Percentiles rank a stretch among this genome's conserved stretches.
phyloP scores from a whole-genome alignment of 2,329 filamentous ascomycete species.

The Pseudocercospora crystallina region DNA sequence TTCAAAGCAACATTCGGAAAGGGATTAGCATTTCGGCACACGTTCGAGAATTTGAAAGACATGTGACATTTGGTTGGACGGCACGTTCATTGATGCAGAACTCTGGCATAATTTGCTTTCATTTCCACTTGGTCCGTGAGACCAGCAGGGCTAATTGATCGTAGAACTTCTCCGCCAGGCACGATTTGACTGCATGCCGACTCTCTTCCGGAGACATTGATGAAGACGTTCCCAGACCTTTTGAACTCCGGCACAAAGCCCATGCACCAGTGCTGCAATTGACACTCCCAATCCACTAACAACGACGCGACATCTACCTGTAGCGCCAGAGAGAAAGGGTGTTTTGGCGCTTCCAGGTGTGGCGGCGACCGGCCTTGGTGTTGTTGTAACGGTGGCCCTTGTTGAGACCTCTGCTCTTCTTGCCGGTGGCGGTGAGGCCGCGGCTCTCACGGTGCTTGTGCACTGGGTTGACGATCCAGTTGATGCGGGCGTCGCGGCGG shows the following conservation, averaged over 20 bases:
- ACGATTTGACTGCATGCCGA: too few species aligned
- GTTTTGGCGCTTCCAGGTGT: slow-evolving; percentile 99
- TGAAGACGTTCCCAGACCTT: slow-evolving; percentile 19
- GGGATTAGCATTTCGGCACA: too few species aligned
- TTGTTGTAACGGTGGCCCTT: slow-evolving; percentile 99
- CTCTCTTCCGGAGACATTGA: background rate
- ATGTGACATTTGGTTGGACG: too few species aligned
- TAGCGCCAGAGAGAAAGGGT: slow-evolving; percentile 98
- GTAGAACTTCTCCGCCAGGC: too few species aligned
- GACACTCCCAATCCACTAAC: slow-evolving; percentile 5
- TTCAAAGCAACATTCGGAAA: too few species aligned
- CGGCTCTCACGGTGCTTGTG: slow-evolving; percentile 99
- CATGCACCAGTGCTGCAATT: slow-evolving; percentile 16
- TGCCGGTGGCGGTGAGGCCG: slow-evolving; percentile 96
- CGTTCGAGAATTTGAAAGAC: too few species aligned
- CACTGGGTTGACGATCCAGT: slow-evolving; percentile 99
- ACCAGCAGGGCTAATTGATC: background rate
- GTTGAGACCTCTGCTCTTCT: slow-evolving; percentile 99
- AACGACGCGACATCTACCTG: slow-evolving; percentile 61
- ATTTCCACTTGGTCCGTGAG: slow-evolving; percentile 8
- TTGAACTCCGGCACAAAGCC: slow-evolving; percentile 21
- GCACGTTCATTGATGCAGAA: background rate
- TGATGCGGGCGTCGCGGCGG: slow-evolving; percentile 98
- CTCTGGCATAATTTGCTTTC: slow-evolving; percentile 4
- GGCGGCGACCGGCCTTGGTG: slow-evolving; percentile 92